Evolutionary conservation across 495 filamentous ascomycete species (phyloP), one percentile per base, ranked within the genome.

Genomic region (Peziza echinospora): DNA sequence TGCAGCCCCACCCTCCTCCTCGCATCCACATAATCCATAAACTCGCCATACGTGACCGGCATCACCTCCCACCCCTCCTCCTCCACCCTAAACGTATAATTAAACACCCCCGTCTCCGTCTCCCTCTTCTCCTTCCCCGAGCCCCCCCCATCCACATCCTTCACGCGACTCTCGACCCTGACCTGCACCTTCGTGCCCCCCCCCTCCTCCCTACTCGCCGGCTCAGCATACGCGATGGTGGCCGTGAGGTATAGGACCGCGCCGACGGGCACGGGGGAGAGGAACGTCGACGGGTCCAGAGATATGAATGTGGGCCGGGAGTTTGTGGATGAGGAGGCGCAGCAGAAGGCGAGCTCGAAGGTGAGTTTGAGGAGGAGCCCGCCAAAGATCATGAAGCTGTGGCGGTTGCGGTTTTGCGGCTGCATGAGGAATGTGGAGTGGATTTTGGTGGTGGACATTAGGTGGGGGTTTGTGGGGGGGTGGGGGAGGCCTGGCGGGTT

Each of bases 321-420:
- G 58, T 84, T 81, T 0, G 82, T 71, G 51, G 82, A 81, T 3
- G 77, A 74, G 0, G 83, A 80, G n/a, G 77, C 80, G 58, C 80
- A 84, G 61, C 78, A 83, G 64, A 91, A 91, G n/a, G 83, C 81
- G 1, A 91, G 69, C 62, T 91, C 83, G 55, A 86, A 86, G 3
- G 79, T 79, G 50, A 78, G 73, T 58, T 84, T 84, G 0, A 91
- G 67, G 0, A 87, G 72, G 60, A 82, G 86, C 17, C 83, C 83
- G 21, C 83, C 83, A 55, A 87, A 91, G 44, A 91, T 84, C 82
- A 84, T 85, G 65, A 84, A 85, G 53, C 82, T 78, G 64, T 87
- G 81, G 2, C 81, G 67, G 61, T 87, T 87, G 26, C 82, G 76
- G 57, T 83, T 75, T 60, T 87, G 82, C 3, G 83, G 83, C 53